A percentile compares a stretch with the other conserved stretches of the same genome.
Conservation (phyloP, 139 green algal genomes). For the Picochlorum sp. region DNA sequence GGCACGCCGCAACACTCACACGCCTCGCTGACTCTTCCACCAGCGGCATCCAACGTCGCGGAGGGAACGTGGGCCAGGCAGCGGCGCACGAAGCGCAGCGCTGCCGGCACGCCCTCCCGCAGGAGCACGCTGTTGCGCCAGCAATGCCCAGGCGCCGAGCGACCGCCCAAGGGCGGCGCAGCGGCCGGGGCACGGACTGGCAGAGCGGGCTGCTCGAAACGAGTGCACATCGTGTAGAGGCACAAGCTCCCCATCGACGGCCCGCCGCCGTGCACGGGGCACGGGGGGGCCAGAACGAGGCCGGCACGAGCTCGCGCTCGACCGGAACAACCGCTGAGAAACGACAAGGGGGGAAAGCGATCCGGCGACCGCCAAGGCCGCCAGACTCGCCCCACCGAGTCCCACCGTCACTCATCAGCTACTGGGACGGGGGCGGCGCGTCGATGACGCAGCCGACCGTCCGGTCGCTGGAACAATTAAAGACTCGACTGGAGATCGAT, state of each 20-base stretch:
- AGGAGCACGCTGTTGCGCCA: neutral
- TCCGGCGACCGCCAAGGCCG: neutral
- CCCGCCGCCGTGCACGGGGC: neutral
- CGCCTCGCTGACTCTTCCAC: neutral
- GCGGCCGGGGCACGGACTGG: neutral
- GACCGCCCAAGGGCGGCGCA: neutral
- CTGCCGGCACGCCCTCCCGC: neutral
- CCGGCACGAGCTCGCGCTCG: neutral
- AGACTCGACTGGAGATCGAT: no score
- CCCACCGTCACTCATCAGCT: slow-evolving; percentile 18
- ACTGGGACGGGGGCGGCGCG: neutral
- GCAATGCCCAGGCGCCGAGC: neutral
- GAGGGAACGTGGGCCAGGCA: neutral
- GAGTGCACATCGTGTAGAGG: neutral
- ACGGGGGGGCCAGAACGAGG: neutral
- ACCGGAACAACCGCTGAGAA: neutral
- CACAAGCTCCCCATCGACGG: neutral
- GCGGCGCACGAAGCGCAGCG: neutral
- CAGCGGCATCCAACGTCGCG: neutral
- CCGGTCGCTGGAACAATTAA: neutral
- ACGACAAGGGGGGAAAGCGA: neutral
- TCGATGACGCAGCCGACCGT: neutral
- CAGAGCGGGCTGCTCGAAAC: neutral
- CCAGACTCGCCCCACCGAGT: neutral
- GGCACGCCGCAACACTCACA: no score